Conservation (phyloP, 345 rosid genomes). For the Clausena lansium region DNA sequence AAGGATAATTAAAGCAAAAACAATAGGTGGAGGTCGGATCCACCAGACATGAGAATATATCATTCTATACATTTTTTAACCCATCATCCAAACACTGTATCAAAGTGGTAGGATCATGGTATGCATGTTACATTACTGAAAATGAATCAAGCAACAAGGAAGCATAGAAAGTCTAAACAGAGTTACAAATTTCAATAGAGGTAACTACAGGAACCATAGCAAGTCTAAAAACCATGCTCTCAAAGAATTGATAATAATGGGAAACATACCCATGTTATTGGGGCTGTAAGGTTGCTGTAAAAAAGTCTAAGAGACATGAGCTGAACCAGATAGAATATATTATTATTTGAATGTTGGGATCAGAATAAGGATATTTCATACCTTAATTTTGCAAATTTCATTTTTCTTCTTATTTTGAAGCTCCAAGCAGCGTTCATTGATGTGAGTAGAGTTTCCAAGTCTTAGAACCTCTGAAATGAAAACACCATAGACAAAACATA, state of each 20-base stretch:
- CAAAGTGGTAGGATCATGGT: not conserved
- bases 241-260: not conserved
- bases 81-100: not conserved
- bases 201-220: not conserved
- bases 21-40: not conserved
- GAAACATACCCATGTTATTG: not conserved
- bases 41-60: not conserved
- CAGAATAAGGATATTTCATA: conserved; percentile 22
- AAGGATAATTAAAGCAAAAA: not conserved
- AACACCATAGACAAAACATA: not conserved
- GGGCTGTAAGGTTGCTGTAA: not conserved
- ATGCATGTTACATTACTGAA: not conserved
- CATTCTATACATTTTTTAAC: not conserved
- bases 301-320: not conserved
- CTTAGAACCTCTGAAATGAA: conserved; percentile 60
- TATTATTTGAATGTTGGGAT: conserved; percentile 4
- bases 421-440: conserved; percentile 87
- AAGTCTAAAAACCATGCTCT: not conserved
- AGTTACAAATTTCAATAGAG: not conserved
- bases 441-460: conserved; percentile 56
- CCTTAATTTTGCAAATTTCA: conserved; percentile 67
- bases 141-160: not conserved
- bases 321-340: not conserved
- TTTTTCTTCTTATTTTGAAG: conserved; percentile 67
- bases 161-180: not conserved